A percentile compares a stretch with the other conserved stretches of the same genome.
These are phyloP conservation scores for Quercus ilex DNA, from an alignment of 306 rosid species.

Conservation along the genomic window DNA sequence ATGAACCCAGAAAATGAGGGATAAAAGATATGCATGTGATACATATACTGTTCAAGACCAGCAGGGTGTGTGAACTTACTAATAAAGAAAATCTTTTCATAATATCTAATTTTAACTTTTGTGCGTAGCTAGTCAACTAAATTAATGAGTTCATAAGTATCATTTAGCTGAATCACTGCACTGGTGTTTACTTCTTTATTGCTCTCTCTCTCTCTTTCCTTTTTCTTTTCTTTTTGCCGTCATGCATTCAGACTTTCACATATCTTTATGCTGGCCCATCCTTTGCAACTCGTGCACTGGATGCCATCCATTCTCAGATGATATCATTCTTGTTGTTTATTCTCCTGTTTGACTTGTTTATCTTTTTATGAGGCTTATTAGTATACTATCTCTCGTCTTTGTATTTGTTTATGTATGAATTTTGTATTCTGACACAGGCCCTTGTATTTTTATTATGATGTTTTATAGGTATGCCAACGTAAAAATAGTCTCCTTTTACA, in stretches of 20 bases:
- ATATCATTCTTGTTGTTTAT: not conserved
- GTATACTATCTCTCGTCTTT: not conserved
- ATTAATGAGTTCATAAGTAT: not conserved
- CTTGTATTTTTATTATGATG: not conserved
- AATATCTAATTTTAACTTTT: not conserved
- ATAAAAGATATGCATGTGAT: not conserved
- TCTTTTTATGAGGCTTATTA: not conserved
- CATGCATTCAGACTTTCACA: not conserved
- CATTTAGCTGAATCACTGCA: not conserved
- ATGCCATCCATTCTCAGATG: not conserved
- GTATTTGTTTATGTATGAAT: not conserved
- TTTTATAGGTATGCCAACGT: slow-evolving; percentile 51
- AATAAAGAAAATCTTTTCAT: too few relatives aligned
- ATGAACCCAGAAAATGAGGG: not conserved
- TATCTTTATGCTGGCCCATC: not conserved
- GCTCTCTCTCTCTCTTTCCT: not conserved
- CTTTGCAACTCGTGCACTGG: not conserved
- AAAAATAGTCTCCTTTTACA: slow-evolving; percentile 22
- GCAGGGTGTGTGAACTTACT: too few relatives aligned
- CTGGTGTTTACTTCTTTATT: not conserved
- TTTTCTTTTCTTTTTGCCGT: not conserved
- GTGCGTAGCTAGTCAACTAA: not conserved
- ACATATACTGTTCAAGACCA: not conserved
- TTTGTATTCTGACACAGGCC: not conserved
- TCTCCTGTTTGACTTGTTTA: not conserved